phyloP scores from a whole-genome alignment of 2,329 filamentous ascomycete genomes.

The Pyrenophora seminiperda region DNA sequence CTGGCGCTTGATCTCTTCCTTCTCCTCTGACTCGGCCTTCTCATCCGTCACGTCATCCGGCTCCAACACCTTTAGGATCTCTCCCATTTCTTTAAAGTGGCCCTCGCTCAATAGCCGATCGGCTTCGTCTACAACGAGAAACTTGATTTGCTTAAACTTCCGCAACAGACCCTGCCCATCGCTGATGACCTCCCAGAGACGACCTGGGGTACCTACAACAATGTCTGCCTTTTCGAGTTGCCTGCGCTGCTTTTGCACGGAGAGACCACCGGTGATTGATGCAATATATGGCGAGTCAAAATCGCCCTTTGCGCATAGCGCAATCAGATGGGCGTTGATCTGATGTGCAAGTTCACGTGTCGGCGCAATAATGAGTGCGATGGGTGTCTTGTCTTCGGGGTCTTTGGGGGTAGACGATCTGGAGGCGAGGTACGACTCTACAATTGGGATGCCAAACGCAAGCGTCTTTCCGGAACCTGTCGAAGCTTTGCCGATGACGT shows the following conservation, averaged over 20 bases:
- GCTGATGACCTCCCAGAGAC: conserved; percentile 92
- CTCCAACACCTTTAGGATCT: conserved; percentile 83
- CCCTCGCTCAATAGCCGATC: conserved; percentile 90
- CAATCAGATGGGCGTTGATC: conserved; percentile 78
- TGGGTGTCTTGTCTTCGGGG: conserved; percentile 52
- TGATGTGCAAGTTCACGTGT: conserved; percentile 95
- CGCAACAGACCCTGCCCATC: conserved; percentile 70
- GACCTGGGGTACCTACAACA: conserved; percentile 89
- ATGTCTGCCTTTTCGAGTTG: conserved; percentile 84
- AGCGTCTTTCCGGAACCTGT: conserved; percentile 97
- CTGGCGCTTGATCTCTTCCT: conserved; percentile 63
- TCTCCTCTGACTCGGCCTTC: conserved; percentile 27
- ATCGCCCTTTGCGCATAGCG: conserved; percentile 70
- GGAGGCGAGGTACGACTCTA: conserved; percentile 74
- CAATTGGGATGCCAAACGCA: conserved; percentile 90
- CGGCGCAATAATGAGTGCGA: conserved; percentile 79
- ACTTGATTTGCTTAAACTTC: conserved; percentile 74
- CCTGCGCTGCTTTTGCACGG: conserved; percentile 92
- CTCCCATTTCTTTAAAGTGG: conserved; percentile 91
- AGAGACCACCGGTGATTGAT: conserved; percentile 88
- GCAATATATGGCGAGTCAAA: conserved; percentile 69
- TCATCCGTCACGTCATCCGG: conserved; percentile 60
- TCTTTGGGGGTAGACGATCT: conserved; percentile 42
- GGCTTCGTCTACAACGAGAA: conserved; percentile 91
- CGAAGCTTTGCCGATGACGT: conserved; percentile 93